Evolutionary conservation across 306 rosid species (phyloP), one percentile per base, ranked within the genome.

Genomic region (Glycine latifolia): DNA sequence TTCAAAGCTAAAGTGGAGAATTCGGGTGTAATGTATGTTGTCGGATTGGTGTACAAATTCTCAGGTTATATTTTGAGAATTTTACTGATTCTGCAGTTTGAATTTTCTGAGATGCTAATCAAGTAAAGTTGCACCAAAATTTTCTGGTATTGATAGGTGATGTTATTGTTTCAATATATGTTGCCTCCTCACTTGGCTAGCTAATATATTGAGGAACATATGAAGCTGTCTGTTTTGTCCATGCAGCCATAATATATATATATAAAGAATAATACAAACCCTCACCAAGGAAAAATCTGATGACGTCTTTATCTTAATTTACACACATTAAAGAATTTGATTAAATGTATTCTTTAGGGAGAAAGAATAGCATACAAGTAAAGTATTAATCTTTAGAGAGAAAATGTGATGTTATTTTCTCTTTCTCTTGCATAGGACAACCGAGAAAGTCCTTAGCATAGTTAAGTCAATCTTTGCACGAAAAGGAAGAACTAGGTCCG

Each of bases 391-490:
- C 82, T 47, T 76, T 16, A 61, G 78, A 80, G 71, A 56, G 9
- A 52, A 7, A 59, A 75, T 6, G 71, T 67, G 8, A 10, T 3
- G 3, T 11, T 8, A 26, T 53, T 43, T 52, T 49, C 15, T 83
- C 46, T 37, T 55, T 69, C 50, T 83, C 53, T 62, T 77, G 62
- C 54, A 83, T 52, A 4, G 49, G 79, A 10, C 67, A 83, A 78
- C 39, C 10, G 1, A 71, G 46, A 35, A 80, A 59, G 6, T 48
- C 8, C 71, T 73, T 11, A 14, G 46, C 75, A 56, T 10, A 17
- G 33, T 44, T 47, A 63, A 85, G 74, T 39, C 85, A 80, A 80
- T 43, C 49, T 54, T 62, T 69, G 68, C 85, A 81, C n/a, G 82
- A 85, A 79, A 86, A 72, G 68, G 52, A 67, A 76, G 78, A 76